phyloP scores from a whole-genome alignment of 2,329 filamentous ascomycete species.

The Leptographium lundbergii region DNA sequence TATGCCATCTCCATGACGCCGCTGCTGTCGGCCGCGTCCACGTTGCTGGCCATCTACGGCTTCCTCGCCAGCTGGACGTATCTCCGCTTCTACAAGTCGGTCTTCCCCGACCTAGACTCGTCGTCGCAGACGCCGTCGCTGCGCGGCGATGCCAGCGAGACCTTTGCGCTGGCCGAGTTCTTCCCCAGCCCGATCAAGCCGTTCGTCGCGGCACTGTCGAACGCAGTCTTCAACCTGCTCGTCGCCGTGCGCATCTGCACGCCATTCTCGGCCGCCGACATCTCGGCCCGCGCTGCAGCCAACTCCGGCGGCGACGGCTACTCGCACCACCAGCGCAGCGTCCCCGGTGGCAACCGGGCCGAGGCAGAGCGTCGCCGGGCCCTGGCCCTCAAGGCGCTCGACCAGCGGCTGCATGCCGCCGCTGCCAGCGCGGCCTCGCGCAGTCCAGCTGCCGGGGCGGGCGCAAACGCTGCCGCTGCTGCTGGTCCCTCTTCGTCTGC shows the following conservation, averaged over 20 bases:
- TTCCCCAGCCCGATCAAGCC: constrained; percentile 80
- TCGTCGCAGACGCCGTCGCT: constrained; percentile 46
- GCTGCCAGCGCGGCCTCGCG: constrained; percentile 39
- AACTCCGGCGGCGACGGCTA: constrained; percentile 55
- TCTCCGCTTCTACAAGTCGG: constrained; percentile 82
- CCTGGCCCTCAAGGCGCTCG: constrained; percentile 78
- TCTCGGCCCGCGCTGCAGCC: constrained; percentile 38
- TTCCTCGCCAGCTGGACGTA: constrained; percentile 90
- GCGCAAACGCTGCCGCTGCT: background rate
- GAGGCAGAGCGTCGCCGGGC: constrained; percentile 86
- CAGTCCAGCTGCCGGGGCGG: background rate
- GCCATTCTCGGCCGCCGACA: constrained; percentile 72
- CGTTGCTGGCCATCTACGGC: constrained; percentile 68
- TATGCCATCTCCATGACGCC: constrained; percentile 49
- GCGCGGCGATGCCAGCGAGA: constrained; percentile 87
- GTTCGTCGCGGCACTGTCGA: constrained; percentile 58
- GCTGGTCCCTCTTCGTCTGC: background rate
- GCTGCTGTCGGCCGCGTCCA: constrained; percentile 54
- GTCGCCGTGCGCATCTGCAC: constrained; percentile 68
- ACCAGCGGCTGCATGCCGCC: constrained; percentile 83
- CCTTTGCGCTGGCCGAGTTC: constrained; percentile 90
- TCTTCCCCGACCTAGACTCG: constrained; percentile 54
- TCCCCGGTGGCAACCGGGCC: constrained; percentile 61
- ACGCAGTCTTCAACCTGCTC: constrained; percentile 61
- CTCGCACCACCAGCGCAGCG: constrained; percentile 36